Base-by-base conservation (phyloP, 495 filamentous ascomycete species). In the Aspergillus asperescens region DNA sequence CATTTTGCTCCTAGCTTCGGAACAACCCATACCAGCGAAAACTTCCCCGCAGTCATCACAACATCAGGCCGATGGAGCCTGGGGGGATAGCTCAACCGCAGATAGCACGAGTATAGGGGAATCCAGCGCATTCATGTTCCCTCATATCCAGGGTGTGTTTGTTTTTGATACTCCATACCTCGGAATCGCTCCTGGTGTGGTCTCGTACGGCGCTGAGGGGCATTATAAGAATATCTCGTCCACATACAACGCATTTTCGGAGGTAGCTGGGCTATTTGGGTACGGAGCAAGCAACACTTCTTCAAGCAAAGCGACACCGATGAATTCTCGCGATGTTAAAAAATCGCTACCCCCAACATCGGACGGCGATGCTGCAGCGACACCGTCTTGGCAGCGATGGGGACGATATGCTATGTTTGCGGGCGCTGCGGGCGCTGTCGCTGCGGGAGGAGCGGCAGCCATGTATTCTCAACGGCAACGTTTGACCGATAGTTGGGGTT, bases 121-220 rank as follows among this genome's bases (percentile, higher is more conserved):
- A 40, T 62, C 67, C 7, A 62, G 62, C 10, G 67, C 66, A 28
- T 77, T 81, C 48, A 81, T 83, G 76, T 84, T 83, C 50, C 81
- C 81, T 13, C 78, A 83, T 54, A 76, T 98, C 55, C 85, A 89
- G 61, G 93, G 88, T 47, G 79, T 97, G 22, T 79, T 97, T 19
- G 89, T 92, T 28, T 96, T 97, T 64, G 93, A 98, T 68, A 98
- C 93, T 0, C 93, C 93, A 2, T 98, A 85, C 57, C 78, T 98
- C 0, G 92, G 93, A 16, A 90, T 98, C 52, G 81, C 87, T 5
- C 90, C 93, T 0, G 84, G 87, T 19, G 88, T 96, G 0, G 82
- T 96, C 5, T 90, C 92, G 3, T 86, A 96, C 62, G 85, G 87
- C 16, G 92, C 90, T 8, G 89, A 96, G 66, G 81, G 77, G 4